A percentile compares a stretch with the other conserved stretches of the same genome.
Conservation (phyloP, 2,329 filamentous ascomycete species). For the Didymella arachidicola region DNA sequence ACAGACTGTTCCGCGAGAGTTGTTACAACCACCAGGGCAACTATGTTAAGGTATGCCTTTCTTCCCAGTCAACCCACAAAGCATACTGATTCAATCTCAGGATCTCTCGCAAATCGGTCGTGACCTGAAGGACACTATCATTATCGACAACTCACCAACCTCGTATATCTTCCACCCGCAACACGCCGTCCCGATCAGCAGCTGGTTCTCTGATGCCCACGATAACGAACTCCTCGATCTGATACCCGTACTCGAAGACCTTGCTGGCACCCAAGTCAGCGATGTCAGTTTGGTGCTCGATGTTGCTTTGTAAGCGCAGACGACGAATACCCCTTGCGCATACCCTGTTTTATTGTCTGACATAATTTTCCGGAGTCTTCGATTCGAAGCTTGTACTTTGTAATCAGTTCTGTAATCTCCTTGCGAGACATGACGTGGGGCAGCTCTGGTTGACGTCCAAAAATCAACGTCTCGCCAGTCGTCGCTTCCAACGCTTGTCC, state of each 20-base stretch:
- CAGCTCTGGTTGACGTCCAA: conserved; percentile 5
- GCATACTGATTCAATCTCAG: conserved; percentile 48
- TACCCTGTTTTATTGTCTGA: conserved; percentile 34
- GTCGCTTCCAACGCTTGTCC: conserved; percentile 4
- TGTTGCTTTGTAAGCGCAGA: conserved; percentile 68
- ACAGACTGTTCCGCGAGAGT: conserved; percentile 94
- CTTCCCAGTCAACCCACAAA: background rate
- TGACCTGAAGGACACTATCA: conserved; percentile 96
- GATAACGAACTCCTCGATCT: conserved; percentile 98
- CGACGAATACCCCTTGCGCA: conserved; percentile 37
- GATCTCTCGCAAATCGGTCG: conserved; percentile 96
- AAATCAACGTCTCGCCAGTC: background rate
- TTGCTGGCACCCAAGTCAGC: conserved; percentile 85
- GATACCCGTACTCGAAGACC: conserved; percentile 96
- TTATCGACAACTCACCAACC: conserved; percentile 98
- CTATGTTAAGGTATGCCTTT: conserved; percentile 78
- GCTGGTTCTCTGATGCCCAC: conserved; percentile 99
- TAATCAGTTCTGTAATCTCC: conserved; percentile 52
- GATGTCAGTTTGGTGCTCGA: conserved; percentile 98
- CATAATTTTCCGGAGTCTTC: conserved; percentile 30
- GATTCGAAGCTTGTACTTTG: conserved; percentile 48
- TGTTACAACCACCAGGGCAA: conserved; percentile 99
- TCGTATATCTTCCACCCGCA: conserved; percentile 99
- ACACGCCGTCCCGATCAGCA: conserved; percentile 98
- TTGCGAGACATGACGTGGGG: conserved; percentile 24